These are phyloP conservation scores for Acacia pycnantha DNA, from an alignment of 331 rosid species.

Conservation along the genomic window DNA sequence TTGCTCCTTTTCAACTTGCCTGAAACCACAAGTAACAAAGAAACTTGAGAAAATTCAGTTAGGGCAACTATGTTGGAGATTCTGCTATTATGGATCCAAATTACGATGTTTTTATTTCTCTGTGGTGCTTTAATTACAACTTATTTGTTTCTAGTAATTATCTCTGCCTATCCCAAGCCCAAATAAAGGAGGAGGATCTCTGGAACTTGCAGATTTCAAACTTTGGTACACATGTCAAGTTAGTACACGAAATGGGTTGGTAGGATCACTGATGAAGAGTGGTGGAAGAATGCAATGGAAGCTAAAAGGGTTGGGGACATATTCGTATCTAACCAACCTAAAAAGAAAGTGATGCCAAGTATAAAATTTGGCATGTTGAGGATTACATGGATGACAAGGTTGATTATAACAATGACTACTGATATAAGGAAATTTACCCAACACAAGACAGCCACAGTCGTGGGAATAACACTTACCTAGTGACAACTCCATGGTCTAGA, in stretches of 20 bases:
- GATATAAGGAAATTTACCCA: not conserved
- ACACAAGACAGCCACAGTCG: not conserved
- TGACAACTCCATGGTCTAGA: not conserved
- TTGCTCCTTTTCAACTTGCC: constrained; percentile 88
- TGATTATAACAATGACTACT: not conserved
- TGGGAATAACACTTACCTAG: not conserved
- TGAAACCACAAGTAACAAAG: constrained; percentile 22
- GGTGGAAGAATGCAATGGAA: not conserved
- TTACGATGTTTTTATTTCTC: not conserved
- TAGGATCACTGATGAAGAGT: not conserved
- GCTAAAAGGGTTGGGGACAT: not conserved
- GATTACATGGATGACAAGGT: not conserved
- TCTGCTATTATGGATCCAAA: not conserved
- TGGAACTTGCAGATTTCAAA: not conserved
- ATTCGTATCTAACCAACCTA: not conserved
- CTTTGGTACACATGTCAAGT: not conserved
- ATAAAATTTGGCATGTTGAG: not conserved
- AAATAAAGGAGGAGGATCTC: not conserved
- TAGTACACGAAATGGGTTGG: not conserved
- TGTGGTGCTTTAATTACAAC: not conserved
- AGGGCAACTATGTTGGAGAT: not conserved
- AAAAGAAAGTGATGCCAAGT: not conserved
- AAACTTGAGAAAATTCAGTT: not conserved
- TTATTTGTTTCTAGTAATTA: not conserved
- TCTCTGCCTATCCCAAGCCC: not conserved